These are phyloP conservation scores for Lathyrus tuberosus DNA, from an alignment of 306 rosid genomes.

Conservation along the genomic window DNA sequence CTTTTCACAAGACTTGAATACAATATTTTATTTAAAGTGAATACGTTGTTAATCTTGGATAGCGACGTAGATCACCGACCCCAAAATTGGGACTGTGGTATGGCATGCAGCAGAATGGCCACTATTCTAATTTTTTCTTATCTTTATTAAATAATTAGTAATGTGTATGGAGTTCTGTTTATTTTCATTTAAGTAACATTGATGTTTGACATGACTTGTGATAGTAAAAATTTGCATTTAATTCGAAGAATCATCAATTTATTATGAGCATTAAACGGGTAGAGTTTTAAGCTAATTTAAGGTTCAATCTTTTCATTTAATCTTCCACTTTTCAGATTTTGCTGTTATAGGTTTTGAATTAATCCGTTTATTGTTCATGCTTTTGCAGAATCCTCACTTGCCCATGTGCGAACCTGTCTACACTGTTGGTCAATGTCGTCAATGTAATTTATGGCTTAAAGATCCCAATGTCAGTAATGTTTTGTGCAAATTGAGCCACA, in stretches of 20 bases:
- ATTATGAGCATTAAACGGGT: neutral
- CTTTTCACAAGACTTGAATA: slow-evolving; percentile 1
- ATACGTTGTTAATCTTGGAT: neutral
- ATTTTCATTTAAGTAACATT: no score
- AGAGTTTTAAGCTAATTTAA: neutral
- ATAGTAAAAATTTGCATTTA: neutral
- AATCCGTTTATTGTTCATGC: slow-evolving; percentile 37
- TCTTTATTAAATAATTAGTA: no score
- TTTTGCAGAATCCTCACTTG: slow-evolving; percentile 81
- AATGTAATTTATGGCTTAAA: slow-evolving; percentile 76
- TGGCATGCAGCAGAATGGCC: neutral
- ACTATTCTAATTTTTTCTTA: neutral
- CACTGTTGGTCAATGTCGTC: slow-evolving; percentile 85
- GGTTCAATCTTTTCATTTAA: slow-evolving; percentile 17
- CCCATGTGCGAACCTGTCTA: slow-evolving; percentile 52
- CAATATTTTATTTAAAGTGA: neutral
- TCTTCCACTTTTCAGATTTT: slow-evolving; percentile 25
- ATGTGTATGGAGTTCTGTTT: no score
- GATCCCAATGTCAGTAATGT: slow-evolving; percentile 63
- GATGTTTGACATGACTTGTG: no score
- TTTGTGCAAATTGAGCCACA: slow-evolving; percentile 81
- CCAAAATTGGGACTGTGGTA: neutral
- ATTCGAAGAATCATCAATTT: neutral
- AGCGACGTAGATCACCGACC: neutral
- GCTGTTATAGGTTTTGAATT: slow-evolving; percentile 38